Base-by-base conservation (phyloP, 148 eudicot species). In the Linanthus parryae region DNA sequence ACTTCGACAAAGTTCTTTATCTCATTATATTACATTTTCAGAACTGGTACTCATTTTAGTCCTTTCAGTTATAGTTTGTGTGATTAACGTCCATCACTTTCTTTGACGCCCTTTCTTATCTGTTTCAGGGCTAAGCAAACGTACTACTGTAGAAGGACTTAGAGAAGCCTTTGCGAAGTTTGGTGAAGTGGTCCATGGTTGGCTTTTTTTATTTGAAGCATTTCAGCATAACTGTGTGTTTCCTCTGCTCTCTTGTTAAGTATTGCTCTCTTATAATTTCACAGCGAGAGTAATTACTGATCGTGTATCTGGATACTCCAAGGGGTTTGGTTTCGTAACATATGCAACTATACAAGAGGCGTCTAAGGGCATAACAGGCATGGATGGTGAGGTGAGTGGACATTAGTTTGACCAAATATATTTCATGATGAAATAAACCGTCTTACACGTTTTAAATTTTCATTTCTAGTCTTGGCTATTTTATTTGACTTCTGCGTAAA, bases 251-350 rank as follows among this genome's bases (percentile, higher is more conserved):
- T n/a, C n/a, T n/a, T n/a, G n/a, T n/a, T n/a, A n/a, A n/a, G n/a
- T n/a, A n/a, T n/a, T n/a, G n/a, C 35, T 5, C 35, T 31, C 11
- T 31, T 5, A 5, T 31, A 48, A 21, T n/a, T 42, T 59, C 72
- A 84, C 85, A 90, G 97, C 97, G 15, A 78, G 65, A 66, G 95
- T 91, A 53, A 94, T 83, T 65, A 76, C 95, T 54, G 98, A 91
- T 69, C 94, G 89, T 9, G 65, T 57, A 44, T 72, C 80, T 52
- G 89, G 89, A 15, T 83, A 54, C 60, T 86, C 98, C 0, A 91
- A 83, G 64, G 95, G 98, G 20, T 91, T 54, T 58, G 95, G 98
- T 40, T 91, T 91, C 62, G 95, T 91, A 13, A 67, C 62, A 54
- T 91, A 86, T 69, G 72, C 64, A 24, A 76, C 94, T 22, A 14